phyloP scores from a whole-genome alignment of 106 monocot genomes.

The Posidonia australis region DNA sequence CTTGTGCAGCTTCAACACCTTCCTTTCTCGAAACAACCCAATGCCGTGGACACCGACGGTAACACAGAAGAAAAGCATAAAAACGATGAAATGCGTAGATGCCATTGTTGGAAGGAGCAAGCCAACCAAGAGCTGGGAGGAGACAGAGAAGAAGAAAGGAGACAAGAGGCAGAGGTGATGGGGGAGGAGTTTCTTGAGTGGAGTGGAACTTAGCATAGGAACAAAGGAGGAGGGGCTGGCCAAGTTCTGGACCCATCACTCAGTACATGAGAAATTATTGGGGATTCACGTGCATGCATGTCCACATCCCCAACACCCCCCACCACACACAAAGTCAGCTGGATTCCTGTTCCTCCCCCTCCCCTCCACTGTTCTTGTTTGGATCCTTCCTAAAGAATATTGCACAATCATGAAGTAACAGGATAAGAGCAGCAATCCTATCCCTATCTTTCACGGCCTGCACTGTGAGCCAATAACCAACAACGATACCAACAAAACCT shows the following conservation, averaged over 20 bases:
- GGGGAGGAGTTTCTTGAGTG: constrained; percentile 10
- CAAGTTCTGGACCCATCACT: background rate
- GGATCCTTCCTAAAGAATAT: too few relatives aligned
- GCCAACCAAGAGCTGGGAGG: background rate
- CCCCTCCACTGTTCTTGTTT: too few relatives aligned
- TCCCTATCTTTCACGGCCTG: too few relatives aligned
- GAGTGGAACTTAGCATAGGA: constrained; percentile 12
- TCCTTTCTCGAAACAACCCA: background rate
- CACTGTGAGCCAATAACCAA: too few relatives aligned
- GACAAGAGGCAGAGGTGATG: constrained; percentile 1
- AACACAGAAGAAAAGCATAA: background rate
- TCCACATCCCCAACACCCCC: too few relatives aligned
- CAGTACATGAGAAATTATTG: too few relatives aligned
- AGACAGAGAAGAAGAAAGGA: background rate
- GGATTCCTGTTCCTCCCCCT: too few relatives aligned
- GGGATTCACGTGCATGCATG: too few relatives aligned
- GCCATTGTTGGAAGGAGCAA: background rate
- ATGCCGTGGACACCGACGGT: background rate
- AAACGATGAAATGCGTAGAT: background rate
- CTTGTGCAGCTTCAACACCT: constrained; percentile 5
- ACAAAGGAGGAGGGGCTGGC: constrained; percentile 22
- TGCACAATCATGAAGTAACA: too few relatives aligned
- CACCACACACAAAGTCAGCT: too few relatives aligned
- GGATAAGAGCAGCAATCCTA: too few relatives aligned
- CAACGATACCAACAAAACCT: too few relatives aligned